Evolutionary conservation across 2,329 filamentous ascomycete species (phyloP).

Genomic region (Rutstroemia sydowiana): DNA sequence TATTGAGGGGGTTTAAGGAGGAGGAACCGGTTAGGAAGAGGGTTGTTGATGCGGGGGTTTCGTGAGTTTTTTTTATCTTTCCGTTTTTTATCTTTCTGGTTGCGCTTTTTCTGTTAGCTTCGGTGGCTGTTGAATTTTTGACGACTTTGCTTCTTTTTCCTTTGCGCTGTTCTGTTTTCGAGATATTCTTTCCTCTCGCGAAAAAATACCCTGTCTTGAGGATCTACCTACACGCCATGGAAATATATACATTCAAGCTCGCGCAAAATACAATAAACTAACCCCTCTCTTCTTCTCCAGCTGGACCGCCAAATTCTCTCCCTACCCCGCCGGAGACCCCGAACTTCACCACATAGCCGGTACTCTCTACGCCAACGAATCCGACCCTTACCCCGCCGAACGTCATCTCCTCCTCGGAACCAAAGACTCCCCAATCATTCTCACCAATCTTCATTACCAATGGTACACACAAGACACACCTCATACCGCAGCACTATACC

Average conservation of each 20-base stretch:
- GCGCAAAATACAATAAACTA: background rate
- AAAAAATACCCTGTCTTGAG: background rate
- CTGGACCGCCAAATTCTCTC: constrained; percentile 81
- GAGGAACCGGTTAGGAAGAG: constrained; percentile 89
- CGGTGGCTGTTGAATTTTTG: no score
- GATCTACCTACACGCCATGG: no score
- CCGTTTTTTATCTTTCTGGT: background rate
- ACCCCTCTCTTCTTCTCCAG: constrained; percentile 29
- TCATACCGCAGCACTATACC: constrained; percentile 80
- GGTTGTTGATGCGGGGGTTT: constrained; percentile 79
- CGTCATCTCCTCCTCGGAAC: constrained; percentile 83
- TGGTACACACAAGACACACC: constrained; percentile 90
- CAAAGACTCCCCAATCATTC: constrained; percentile 73
- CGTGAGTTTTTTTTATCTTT: constrained; percentile 39
- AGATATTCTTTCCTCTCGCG: background rate
- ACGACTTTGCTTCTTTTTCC: no score
- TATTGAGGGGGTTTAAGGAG: constrained; percentile 71
- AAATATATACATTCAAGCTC: no score
- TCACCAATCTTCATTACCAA: constrained; percentile 78
- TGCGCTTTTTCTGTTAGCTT: constrained; percentile 8
- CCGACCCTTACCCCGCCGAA: constrained; percentile 90
- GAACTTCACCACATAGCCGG: constrained; percentile 92
- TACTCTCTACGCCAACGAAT: constrained; percentile 82
- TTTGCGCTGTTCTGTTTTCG: no score
- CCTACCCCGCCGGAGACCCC: constrained; percentile 84